Percentiles rank a stretch among this genome's conserved stretches.
Conservation (phyloP, 1,284 basidiomycete species). For the Ceratobasidium sp. region DNA sequence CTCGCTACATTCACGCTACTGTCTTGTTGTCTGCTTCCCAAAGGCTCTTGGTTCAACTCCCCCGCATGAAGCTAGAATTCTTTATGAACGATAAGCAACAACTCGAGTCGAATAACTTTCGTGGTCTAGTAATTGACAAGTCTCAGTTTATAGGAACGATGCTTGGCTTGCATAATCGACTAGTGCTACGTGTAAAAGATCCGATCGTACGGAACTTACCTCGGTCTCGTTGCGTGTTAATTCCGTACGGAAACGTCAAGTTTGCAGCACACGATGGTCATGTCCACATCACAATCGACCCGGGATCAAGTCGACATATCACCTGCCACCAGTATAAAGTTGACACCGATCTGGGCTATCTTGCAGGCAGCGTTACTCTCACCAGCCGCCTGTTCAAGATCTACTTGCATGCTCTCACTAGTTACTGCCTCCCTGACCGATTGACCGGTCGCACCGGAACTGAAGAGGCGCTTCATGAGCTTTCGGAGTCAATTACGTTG, state of each 20-base stretch:
- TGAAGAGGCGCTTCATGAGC: constrained; percentile 58
- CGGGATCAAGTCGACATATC: neutral
- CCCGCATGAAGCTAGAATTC: constrained; percentile 46
- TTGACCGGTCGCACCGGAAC: constrained; percentile 60
- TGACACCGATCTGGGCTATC: constrained; percentile 56
- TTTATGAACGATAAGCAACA: constrained; percentile 42
- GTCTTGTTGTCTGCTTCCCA: neutral
- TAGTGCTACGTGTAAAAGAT: constrained; percentile 41
- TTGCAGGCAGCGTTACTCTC: constrained; percentile 53
- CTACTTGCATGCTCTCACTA: constrained; percentile 61
- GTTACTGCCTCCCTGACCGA: constrained; percentile 58
- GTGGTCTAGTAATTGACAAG: constrained; percentile 49
- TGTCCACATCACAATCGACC: constrained; percentile 14
- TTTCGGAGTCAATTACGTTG: constrained; percentile 55
- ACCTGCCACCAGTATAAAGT: constrained; percentile 54
- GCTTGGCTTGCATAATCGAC: constrained; percentile 47
- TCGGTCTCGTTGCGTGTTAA: constrained; percentile 51
- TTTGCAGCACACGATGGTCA: constrained; percentile 39
- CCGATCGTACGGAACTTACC: constrained; percentile 3
- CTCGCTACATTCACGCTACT: constrained; percentile 13
- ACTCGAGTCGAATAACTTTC: constrained; percentile 46
- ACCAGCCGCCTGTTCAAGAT: constrained; percentile 56
- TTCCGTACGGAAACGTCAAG: constrained; percentile 54
- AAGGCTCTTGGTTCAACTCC: constrained; percentile 40
- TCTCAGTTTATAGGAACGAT: constrained; percentile 50